A percentile compares a stretch with the other conserved stretches of the same genome.
Evolutionary conservation across 2,329 filamentous ascomycete genomes (phyloP).

Genomic region (Monascus ruber): DNA sequence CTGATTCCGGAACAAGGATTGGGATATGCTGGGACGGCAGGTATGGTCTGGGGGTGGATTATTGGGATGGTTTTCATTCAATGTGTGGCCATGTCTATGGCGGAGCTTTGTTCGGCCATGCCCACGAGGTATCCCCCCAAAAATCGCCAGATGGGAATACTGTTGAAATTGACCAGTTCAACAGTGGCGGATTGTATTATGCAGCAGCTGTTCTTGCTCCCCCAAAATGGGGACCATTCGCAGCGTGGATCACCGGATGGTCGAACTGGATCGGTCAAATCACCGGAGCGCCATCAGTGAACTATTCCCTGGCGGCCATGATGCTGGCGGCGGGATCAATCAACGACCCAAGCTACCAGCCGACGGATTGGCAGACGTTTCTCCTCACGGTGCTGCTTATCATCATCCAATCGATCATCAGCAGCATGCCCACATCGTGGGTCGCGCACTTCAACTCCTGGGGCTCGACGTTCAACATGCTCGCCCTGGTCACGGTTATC

Average conservation of each 20-base stretch:
- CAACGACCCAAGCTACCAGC: slow-evolving; percentile 52
- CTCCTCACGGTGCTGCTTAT: slow-evolving; percentile 57
- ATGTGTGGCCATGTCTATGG: slow-evolving; percentile 57
- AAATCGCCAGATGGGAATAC: background rate
- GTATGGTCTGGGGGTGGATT: slow-evolving; percentile 68
- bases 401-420: slow-evolving; percentile 56
- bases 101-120: slow-evolving; percentile 63
- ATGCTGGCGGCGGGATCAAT: slow-evolving; percentile 61
- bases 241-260: slow-evolving; percentile 60
- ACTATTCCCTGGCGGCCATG: slow-evolving; percentile 59
- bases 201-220: slow-evolving; percentile 60
- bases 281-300: slow-evolving; percentile 54
- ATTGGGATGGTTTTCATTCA: slow-evolving; percentile 62
- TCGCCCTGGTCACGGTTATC: slow-evolving; percentile 53
- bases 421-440: slow-evolving; percentile 59
- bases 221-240: slow-evolving; percentile 53
- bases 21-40: slow-evolving; percentile 47
- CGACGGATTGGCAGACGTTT: slow-evolving; percentile 56
- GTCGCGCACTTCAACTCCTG: slow-evolving; percentile 59
- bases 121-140: slow-evolving; percentile 44
- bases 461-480: slow-evolving; percentile 60
- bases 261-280: slow-evolving; percentile 59
- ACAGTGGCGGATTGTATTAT: slow-evolving; percentile 59
- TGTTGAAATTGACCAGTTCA: background rate
- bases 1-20: slow-evolving; percentile 20